Conservation (phyloP, 2,329 filamentous ascomycete species). For the Penicillium brevicompactum region DNA sequence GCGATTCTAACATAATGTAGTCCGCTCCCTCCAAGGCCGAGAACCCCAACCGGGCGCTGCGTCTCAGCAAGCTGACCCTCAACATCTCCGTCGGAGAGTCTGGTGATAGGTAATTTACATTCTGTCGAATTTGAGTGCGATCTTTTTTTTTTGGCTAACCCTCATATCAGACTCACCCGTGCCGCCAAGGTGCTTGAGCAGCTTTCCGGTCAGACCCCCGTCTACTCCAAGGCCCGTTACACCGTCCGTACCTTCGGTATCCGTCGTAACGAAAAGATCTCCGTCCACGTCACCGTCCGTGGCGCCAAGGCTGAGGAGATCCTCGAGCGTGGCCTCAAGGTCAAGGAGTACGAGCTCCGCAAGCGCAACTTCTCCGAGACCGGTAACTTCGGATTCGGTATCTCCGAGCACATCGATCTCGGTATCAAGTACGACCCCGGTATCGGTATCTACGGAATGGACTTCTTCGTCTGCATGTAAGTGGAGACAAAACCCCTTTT, state of each 20-base stretch:
- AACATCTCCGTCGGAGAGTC: constrained; percentile 99
- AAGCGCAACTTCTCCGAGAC: constrained; percentile 99
- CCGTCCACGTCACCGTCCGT: constrained; percentile 98
- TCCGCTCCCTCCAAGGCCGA: constrained; percentile 77
- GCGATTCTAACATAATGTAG: constrained; percentile 45
- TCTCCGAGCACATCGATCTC: constrained; percentile 99
- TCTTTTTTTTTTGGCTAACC: background rate
- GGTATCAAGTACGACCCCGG: constrained; percentile 99
- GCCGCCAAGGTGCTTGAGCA: constrained; percentile 99
- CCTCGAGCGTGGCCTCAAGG: constrained; percentile 99
- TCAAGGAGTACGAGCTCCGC: constrained; percentile 99
- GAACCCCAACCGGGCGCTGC: constrained; percentile 99
- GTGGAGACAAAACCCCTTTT: constrained; percentile 32
- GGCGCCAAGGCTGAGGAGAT: constrained; percentile 99
- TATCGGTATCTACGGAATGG: constrained; percentile 99
- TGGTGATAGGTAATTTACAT: constrained; percentile 69
- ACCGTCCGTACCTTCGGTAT: constrained; percentile 99
- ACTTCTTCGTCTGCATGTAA: constrained; percentile 99
- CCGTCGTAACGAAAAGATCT: constrained; percentile 99
- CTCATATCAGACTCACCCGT: constrained; percentile 78
- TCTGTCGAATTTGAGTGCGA: background rate
- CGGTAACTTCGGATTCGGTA: constrained; percentile 99
- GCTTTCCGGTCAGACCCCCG: constrained; percentile 98
- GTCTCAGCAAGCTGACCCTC: constrained; percentile 98
- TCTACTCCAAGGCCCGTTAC: constrained; percentile 99